Conservation (phyloP, 441 rosid species). For the Pelargonium cotyledonis region DNA sequence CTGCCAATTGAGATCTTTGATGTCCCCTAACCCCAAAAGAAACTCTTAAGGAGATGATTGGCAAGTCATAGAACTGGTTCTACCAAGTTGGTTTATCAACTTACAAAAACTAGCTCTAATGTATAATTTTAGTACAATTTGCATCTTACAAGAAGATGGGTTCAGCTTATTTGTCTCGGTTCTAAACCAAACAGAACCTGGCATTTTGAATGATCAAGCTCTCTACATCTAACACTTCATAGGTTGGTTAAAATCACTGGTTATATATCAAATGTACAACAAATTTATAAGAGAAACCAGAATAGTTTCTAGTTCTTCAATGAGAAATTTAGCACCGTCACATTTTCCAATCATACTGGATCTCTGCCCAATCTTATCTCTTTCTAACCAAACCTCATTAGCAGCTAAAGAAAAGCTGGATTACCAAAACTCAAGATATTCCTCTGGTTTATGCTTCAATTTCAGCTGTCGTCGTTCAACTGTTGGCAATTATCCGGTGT, state of each 20-base stretch:
- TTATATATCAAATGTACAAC: background rate
- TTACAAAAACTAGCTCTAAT: background rate
- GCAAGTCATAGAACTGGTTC: background rate
- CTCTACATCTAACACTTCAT: background rate
- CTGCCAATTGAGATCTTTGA: background rate
- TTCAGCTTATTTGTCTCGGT: background rate
- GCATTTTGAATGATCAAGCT: background rate
- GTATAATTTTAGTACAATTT: background rate
- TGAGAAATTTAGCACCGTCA: background rate
- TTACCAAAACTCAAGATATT: too few relatives aligned
- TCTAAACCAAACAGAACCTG: background rate
- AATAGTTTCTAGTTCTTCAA: background rate
- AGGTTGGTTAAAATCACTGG: background rate
- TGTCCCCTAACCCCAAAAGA: background rate
- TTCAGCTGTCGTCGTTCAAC: too few relatives aligned
- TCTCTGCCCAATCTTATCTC: background rate
- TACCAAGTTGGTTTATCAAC: background rate
- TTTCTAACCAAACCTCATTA: too few relatives aligned
- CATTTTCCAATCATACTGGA: background rate
- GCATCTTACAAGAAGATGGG: background rate
- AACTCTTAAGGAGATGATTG: background rate
- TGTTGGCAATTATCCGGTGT: too few relatives aligned
- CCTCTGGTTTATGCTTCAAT: too few relatives aligned
- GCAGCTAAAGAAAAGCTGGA: too few relatives aligned
- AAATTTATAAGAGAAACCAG: background rate